Conservation (phyloP, 371 early-diverging fungal species). For the Funneliformis caledonium region DNA sequence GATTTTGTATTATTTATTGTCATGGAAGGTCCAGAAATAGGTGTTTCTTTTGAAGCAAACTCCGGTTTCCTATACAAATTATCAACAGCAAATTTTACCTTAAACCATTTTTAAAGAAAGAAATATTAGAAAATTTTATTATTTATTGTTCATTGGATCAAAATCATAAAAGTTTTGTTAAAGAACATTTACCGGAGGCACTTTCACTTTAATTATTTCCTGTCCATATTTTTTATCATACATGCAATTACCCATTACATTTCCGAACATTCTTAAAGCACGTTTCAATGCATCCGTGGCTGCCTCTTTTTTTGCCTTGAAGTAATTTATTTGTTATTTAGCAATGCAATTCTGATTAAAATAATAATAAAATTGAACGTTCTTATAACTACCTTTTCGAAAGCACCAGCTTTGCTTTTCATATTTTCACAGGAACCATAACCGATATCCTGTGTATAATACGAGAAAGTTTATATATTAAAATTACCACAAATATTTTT, state of each 20-base stretch:
- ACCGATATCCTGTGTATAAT: constrained; percentile 72
- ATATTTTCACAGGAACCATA: constrained; percentile 87
- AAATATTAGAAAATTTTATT: background rate
- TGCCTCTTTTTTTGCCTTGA: constrained; percentile 93
- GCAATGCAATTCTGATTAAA: background rate
- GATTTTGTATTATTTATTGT: background rate
- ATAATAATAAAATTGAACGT: background rate
- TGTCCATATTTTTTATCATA: constrained; percentile 86
- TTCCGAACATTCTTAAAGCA: constrained; percentile 92
- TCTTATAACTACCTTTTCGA: constrained; percentile 76
- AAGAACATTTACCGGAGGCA: background rate
- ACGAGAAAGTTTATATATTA: constrained; percentile 33
- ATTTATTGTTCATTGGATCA: background rate
- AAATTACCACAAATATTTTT: background rate
- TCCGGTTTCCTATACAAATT: background rate
- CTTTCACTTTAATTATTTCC: constrained; percentile 39
- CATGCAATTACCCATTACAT: constrained; percentile 93
- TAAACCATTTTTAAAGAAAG: background rate
- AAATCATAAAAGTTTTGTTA: background rate
- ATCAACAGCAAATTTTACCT: background rate
- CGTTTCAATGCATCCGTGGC: constrained; percentile 97
- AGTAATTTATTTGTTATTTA: background rate
- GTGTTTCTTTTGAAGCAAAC: background rate
- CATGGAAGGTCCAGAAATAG: background rate
- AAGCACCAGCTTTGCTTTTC: constrained; percentile 79